Base-by-base conservation (phyloP, 805 yeast species). In the Wickerhamiella azymoides region DNA sequence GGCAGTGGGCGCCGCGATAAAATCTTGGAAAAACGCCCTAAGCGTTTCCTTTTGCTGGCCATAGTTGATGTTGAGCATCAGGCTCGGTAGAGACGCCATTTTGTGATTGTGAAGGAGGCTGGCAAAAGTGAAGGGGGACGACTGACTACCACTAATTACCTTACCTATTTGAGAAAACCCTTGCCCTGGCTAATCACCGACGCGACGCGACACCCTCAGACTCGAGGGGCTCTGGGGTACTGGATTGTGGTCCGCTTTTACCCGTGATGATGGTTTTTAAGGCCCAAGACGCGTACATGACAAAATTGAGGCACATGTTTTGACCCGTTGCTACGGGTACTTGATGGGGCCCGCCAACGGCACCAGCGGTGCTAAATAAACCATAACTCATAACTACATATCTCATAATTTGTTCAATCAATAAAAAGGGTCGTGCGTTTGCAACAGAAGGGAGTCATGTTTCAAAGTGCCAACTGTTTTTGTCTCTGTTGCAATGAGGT, bases 41-140 rank as follows among this genome's bases (percentile, higher is more conserved):
- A 86, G 62, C 24, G 73, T 66, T 17, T 69, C 70, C 45, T 71
- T 68, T 53, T 84, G 70, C 40, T 75, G 79, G 40, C 70, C 71
- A 62, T 86, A 88, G 65, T 86, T 84, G 61, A 84, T 74, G 50
- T 79, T 74, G 47, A 83, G 44, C 26, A 40, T 28, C 3, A 54
- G 53, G 10, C 53, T 49, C 2, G 59, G 58, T 38, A 56, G 48
- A 24, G 55, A 47, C 47, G 41, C 26, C 42, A 42, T 27, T 10
- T 10, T 5, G 27, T 6, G 9, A n/a, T n/a, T n/a, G 8, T 14
- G 17, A 19, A 14, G 43, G 7, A 21, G 24, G 24, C 24, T 21
- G 24, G 24, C 24, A 21, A 21, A 21, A 25, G 7, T 33, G 4
- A 25, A 26, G 7, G 36, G 14, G 47, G 33, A 7, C 18, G 33